phyloP scores from a whole-genome alignment of 768 basidiomycete genomes.

The Exidia glandulosa region DNA sequence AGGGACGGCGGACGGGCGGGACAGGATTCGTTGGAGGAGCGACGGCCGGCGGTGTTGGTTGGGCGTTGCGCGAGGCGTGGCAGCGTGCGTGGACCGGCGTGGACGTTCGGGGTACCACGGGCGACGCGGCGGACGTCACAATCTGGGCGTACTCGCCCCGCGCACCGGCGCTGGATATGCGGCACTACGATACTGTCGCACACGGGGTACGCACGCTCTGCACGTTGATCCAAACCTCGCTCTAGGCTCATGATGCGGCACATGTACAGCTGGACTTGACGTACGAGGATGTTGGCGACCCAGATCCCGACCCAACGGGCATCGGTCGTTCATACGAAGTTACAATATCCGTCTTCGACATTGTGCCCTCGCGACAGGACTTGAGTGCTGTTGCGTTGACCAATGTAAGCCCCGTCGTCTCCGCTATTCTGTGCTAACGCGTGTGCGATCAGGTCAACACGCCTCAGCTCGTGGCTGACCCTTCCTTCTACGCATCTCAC shows the following conservation, averaged over 20 bases:
- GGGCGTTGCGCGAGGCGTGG: neutral
- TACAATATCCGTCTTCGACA: neutral
- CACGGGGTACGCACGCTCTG: neutral
- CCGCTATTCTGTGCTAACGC: neutral
- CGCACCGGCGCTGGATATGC: neutral
- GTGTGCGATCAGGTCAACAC: neutral
- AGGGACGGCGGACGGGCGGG: neutral
- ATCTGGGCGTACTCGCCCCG: neutral
- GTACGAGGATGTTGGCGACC: neutral
- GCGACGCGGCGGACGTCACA: neutral
- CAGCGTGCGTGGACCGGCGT: neutral
- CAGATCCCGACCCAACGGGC: neutral
- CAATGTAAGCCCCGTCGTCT: neutral
- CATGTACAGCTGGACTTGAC: neutral
- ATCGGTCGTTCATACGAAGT: neutral
- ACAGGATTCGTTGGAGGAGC: neutral
- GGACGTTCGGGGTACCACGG: neutral
- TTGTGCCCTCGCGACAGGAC: neutral
- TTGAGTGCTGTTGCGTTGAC: neutral
- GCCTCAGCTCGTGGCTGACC: neutral
- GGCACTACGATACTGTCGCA: neutral
- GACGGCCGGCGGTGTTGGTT: neutral
- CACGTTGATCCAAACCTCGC: neutral
- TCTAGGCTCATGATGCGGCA: neutral
- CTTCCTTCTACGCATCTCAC: neutral